Base-by-base conservation (phyloP, 1,284 basidiomycete genomes). In the Ustilago sp. region DNA sequence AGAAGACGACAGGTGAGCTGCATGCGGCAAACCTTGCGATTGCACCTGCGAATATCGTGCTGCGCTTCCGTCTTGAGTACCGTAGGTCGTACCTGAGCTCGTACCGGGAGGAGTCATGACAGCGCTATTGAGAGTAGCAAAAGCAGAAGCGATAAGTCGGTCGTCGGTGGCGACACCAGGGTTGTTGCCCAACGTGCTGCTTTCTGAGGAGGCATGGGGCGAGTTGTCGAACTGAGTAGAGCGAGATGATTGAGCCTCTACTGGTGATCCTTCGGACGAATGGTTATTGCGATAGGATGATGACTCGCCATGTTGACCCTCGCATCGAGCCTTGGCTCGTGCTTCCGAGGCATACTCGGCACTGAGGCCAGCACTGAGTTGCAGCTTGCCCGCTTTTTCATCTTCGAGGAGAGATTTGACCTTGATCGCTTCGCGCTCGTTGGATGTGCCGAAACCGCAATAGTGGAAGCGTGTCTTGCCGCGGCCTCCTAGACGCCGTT, bases 401-500 rank as follows among this genome's bases (percentile, higher is more conserved):
- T 78, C 75, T 52, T 78, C 75, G 47, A 78, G 65, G 12, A 78
- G 62, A 63, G 68, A 73, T 43, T 78, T 78, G 64, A 78, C 65
- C 56, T 74, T 68, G 67, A 74, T 32, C 13, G 75, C 75, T 41
- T 78, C 75, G 39, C 75, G 70, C 52, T 78, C 71, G 68, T 74
- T 78, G 8, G 75, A 70, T 8, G 75, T 74, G 47, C 75, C 75
- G 34, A 78, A 78, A 19, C 75, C 75, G 56, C 75, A 78, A 50
- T 78, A 78, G 64, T 78, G 75, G 47, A 78, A 78, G 43, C 75
- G 75, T n/a, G 75, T 78, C 57, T 78, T 78, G 15, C 75, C 75
- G 23, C 75, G 67, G 7, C 75, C 75, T 39, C 75, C 75, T 3
- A 78, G 35, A 45, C 75, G 60, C 8, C 75, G 71, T 47, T 78